Percentiles rank a stretch among this genome's conserved stretches.
phyloP scores from a whole-genome alignment of 495 filamentous ascomycete species.

The Chaetomium cochliodes region DNA sequence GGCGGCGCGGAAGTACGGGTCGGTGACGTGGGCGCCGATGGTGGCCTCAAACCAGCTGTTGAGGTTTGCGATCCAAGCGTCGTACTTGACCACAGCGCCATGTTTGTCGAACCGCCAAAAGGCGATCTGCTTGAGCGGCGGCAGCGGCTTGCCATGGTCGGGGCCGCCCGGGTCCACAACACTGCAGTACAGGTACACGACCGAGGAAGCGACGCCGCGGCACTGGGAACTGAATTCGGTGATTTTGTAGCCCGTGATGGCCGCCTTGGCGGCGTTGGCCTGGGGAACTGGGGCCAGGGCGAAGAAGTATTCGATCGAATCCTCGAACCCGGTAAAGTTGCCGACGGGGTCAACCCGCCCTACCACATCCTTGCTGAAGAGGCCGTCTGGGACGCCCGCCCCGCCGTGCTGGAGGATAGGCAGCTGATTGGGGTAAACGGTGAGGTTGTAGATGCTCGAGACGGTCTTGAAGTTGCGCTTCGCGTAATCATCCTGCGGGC shows the following conservation, averaged over 20 bases:
- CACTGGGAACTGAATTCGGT: conserved; percentile 39
- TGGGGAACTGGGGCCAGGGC: conserved; percentile 38
- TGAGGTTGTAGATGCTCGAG: conserved; percentile 42
- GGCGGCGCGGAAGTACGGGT: conserved; percentile 27
- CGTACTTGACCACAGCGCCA: conserved; percentile 40
- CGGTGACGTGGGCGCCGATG: conserved; percentile 24
- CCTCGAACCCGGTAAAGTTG: conserved; percentile 40
- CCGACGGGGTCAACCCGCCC: conserved; percentile 41
- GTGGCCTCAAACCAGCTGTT: conserved; percentile 32
- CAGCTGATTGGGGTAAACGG: conserved; percentile 43
- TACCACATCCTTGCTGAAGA: conserved; percentile 39
- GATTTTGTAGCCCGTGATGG: conserved; percentile 37
- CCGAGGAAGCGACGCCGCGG: conserved; percentile 35
- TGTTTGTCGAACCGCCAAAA: conserved; percentile 40
- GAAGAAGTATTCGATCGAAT: conserved; percentile 45
- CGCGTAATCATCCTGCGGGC: conserved; percentile 14
- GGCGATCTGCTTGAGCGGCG: conserved; percentile 39
- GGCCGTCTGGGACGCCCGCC: conserved; percentile 35
- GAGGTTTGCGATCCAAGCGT: conserved; percentile 42
- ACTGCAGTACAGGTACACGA: conserved; percentile 40
- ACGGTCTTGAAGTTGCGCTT: conserved; percentile 42
- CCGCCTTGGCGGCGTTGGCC: conserved; percentile 28
- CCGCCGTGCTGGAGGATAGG: conserved; percentile 36
- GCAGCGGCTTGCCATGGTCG: conserved; percentile 31
- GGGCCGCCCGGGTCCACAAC: conserved; percentile 32